Evolutionary conservation across 2,329 filamentous ascomycete species (phyloP), one percentile per base, ranked within the genome.

Genomic region (Bipolaris sorokiniana): DNA sequence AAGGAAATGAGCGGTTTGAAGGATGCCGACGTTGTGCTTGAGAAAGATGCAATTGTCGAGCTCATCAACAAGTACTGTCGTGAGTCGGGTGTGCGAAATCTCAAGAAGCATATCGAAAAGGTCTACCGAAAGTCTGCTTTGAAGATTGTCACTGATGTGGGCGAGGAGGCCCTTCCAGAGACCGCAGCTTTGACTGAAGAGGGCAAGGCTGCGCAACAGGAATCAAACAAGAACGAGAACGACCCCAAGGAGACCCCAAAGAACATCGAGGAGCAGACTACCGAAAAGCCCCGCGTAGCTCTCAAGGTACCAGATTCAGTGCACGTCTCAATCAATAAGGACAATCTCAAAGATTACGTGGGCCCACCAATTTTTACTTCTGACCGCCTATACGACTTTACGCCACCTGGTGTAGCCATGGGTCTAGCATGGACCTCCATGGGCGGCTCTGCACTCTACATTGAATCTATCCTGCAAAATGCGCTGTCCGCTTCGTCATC

Each of bases 91-190:
- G 96, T 99, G 7, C 89, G 95, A 65, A 99, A 99, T 73, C 81
- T 99, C 59, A 99, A 99, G 85, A 98, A 99, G 82, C 94, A 98
- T 77, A 99, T 99, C 61, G 95, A 99, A 77, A 99, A 99, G 81
- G 92, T 99, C 3, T 99, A 97, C 79, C 88, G 95, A 56, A 99
- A 99, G 79, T 92, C 94, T 13, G 96, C 95, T 0, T 83, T 99
- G 61, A 98, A 97, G 80, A 99, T 99, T 65, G 94, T 99, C 11
- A 90, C 94, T 74, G 93, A 98, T 62, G 84, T 98, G 13, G 94
- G 94, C 48, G 93, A 97, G 71, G 89, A 92, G 5, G 90, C 84
- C 1, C 79, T 97, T 1, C 85, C 90, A 3, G 93, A 97, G 73
- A 87, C 90, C 20, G 87, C 91, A 62, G 92, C 91, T 5, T 78